Evolutionary conservation across 1,284 basidiomycete species (phyloP).

Genomic region (Pterula multifida): DNA sequence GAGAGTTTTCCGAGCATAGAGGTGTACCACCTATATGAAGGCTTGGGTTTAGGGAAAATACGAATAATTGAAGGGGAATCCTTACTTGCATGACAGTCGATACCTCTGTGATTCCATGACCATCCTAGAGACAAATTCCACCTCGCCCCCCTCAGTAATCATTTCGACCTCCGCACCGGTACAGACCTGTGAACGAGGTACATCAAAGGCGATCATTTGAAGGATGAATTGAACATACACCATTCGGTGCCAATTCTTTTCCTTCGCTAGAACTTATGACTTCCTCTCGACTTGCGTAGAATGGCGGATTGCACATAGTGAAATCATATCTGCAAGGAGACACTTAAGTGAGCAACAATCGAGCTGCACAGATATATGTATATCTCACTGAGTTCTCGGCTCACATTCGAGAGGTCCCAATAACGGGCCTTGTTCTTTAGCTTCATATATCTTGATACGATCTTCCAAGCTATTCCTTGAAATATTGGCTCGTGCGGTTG

Average conservation of each 20-base stretch:
- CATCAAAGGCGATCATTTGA: constrained; percentile 2
- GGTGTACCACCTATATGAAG: constrained; percentile 71
- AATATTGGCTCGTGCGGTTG: constrained; percentile 44
- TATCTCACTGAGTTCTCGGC: not conserved
- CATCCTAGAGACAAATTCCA: constrained; percentile 67
- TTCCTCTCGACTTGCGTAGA: constrained; percentile 69
- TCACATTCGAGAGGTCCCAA: constrained; percentile 31
- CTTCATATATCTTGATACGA: constrained; percentile 36
- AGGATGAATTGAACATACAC: constrained; percentile 51
- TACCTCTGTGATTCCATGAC: constrained; percentile 53
- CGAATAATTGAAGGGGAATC: constrained; percentile 2
- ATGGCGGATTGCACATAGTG: constrained; percentile 94
- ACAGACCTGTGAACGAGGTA: constrained; percentile 41
- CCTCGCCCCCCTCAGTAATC: constrained; percentile 81
- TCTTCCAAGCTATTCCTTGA: constrained; percentile 36
- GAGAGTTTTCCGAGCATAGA: constrained; percentile 84
- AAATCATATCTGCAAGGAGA: constrained; percentile 40
- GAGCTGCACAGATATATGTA: not conserved
- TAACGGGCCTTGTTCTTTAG: constrained; percentile 29
- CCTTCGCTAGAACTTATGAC: constrained; percentile 42
- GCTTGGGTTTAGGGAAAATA: not conserved
- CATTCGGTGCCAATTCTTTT: constrained; percentile 55
- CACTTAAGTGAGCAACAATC: not conserved
- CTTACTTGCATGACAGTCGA: constrained; percentile 35
- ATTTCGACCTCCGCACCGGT: constrained; percentile 80